phyloP scores from a whole-genome alignment of 768 basidiomycete species.

The Trametes punicea region DNA sequence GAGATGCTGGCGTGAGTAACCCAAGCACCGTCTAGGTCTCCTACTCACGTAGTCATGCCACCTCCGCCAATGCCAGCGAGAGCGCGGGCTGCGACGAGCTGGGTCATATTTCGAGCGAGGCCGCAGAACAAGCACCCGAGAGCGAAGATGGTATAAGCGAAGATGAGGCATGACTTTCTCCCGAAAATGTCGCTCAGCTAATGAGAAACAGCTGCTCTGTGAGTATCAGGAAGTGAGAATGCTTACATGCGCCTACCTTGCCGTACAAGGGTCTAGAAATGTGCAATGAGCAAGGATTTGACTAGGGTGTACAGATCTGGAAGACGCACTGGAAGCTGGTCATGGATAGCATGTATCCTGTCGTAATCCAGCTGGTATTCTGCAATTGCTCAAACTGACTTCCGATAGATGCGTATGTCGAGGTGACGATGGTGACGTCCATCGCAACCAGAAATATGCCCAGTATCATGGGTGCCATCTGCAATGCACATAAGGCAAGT shows the following conservation, averaged over 20 bases:
- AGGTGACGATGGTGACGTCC: constrained; percentile 33
- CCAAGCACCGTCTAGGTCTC: not conserved
- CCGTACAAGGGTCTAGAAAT: constrained; percentile 54
- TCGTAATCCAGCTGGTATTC: constrained; percentile 66
- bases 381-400: constrained; percentile 58
- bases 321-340: constrained; percentile 55
- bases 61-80: constrained; percentile 60
- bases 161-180: constrained; percentile 53
- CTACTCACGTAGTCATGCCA: constrained; percentile 59
- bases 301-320: too few species aligned
- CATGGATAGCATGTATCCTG: constrained; percentile 57
- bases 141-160: constrained; percentile 52
- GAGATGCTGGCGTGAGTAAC: not conserved
- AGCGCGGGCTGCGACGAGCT: constrained; percentile 51
- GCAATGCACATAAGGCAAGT: not conserved
- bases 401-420: constrained; percentile 33
- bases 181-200: constrained; percentile 59
- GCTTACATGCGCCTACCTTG: constrained; percentile 32
- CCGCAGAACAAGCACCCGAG: constrained; percentile 54
- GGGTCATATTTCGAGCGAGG: constrained; percentile 48
- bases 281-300: not conserved
- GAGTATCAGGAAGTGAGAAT: not conserved
- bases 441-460: constrained; percentile 33
- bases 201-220: not conserved
- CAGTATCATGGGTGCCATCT: constrained; percentile 31